A percentile compares a stretch with the other conserved stretches of the same genome.
Evolutionary conservation across 805 yeast genomes (phyloP).

Genomic region (Cyberlindnera samutprakarnensis): DNA sequence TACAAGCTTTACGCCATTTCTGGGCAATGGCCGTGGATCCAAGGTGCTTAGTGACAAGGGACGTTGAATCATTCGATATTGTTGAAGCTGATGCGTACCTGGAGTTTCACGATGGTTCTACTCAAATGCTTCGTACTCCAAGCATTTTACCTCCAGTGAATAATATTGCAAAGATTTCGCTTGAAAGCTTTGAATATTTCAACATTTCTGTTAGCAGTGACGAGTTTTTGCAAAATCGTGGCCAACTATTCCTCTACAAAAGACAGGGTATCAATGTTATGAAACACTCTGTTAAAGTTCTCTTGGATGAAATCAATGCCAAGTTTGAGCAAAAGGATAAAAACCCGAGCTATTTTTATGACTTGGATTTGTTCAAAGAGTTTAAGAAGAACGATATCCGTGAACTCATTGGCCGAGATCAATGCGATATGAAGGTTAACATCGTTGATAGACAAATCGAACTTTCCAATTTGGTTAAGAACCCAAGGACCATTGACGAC

Average conservation of each 20-base stretch:
- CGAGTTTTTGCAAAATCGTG: conserved; percentile 23
- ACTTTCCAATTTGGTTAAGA: conserved; percentile 32
- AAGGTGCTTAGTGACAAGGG: conserved; percentile 72
- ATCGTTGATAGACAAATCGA: conserved; percentile 52
- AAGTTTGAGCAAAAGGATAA: conserved; percentile 7
- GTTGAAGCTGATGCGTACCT: conserved; percentile 36
- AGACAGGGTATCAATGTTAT: conserved; percentile 25
- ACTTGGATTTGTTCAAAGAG: conserved; percentile 9
- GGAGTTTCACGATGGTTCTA: conserved; percentile 30
- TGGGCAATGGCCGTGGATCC: conserved; percentile 84
- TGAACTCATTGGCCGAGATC: conserved; percentile 10
- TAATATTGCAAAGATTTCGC: conserved; percentile 39
- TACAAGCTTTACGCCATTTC: conserved; percentile 82
- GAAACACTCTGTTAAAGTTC: conserved; percentile 28
- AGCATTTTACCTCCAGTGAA: conserved; percentile 58
- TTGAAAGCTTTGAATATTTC: conserved; percentile 42
- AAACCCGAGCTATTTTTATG: conserved; percentile 3
- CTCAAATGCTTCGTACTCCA: conserved; percentile 42
- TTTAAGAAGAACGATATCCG: conserved; percentile 15
- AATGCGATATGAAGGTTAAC: conserved; percentile 27
- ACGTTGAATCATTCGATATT: conserved; percentile 53
- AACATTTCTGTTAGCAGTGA: conserved; percentile 36
- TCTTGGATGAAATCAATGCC: conserved; percentile 15
- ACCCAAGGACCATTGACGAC: conserved; percentile 42
- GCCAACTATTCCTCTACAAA: conserved; percentile 40